phyloP scores from a whole-genome alignment of 2,329 filamentous ascomycete genomes.

The Beauveria sp. region DNA sequence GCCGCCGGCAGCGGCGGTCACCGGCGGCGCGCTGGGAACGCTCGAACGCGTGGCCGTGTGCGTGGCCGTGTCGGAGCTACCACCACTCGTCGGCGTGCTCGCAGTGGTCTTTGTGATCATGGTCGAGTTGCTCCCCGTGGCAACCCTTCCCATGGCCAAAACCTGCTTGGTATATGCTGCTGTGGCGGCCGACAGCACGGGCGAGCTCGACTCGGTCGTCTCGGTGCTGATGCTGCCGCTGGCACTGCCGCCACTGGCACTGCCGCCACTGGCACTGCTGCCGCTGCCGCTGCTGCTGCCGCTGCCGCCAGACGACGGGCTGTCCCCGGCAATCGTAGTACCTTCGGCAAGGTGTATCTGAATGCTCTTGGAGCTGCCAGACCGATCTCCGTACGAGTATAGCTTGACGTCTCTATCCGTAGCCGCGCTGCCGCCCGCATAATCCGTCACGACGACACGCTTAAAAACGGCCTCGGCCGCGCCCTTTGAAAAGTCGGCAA shows the following conservation, averaged over 20 bases:
- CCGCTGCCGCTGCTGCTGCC: background rate
- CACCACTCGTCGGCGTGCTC: background rate
- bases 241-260: background rate
- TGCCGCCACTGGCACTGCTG: too few species aligned
- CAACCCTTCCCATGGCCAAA: too few species aligned
- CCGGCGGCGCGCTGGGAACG: background rate
- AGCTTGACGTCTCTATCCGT: slow-evolving; percentile 25
- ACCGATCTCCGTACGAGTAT: slow-evolving; percentile 34
- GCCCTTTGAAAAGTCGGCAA: slow-evolving; percentile 35
- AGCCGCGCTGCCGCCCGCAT: slow-evolving; percentile 29
- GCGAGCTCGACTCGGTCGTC: background rate
- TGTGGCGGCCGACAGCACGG: background rate
- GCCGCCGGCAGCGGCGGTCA: background rate
- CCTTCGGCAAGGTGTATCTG: slow-evolving; percentile 18
- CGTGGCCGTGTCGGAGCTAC: background rate
- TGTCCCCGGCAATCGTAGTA: background rate
- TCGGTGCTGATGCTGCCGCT: background rate
- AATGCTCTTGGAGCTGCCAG: slow-evolving; percentile 37
- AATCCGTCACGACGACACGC: slow-evolving; percentile 36
- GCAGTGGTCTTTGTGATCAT: background rate
- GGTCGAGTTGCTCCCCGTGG: background rate
- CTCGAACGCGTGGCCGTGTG: background rate
- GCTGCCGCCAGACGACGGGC: background rate
- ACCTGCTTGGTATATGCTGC: background rate
- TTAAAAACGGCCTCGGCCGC: slow-evolving; percentile 39